Base-by-base conservation (phyloP, 1,139 yeast genomes). In the Arxiozyma telluris region DNA sequence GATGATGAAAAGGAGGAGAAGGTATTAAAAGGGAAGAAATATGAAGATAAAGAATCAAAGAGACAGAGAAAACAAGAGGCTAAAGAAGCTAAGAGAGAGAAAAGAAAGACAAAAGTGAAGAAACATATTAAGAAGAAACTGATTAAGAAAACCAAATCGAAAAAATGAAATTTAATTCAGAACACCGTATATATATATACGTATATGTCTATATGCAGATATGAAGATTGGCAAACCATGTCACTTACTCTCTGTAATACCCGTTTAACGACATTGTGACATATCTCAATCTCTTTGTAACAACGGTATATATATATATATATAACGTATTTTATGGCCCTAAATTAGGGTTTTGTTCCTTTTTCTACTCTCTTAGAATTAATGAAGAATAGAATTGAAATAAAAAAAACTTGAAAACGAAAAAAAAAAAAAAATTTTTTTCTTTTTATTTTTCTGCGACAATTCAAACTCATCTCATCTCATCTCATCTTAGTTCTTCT, bases 91-190 rank as follows among this genome's bases (percentile, higher is more conserved):
- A 87, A 89, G 58, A 86, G 85, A 63, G 98, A 91, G 63, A 90
- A 87, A 73, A 78, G 98, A 56, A 84, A 89, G 66, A 83, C 83
- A 5, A 94, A 94, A 70, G 85, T 93, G 84, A 93, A 93, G 70
- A 94, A 94, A 70, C 89, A 87, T 70, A 72, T 89, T 44, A 93
- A 93, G 74, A 93, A 93, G 78, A 85, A 84, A 67, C 72, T 85
- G 47, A 76, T 84, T 7, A 82, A 76, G 59, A 86, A 85, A 57
- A 70, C 73, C 22, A 73, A 73, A 49, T 65, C 71, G 1, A 68
- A 65, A 56, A 69, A 64, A 60, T 66, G 58, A 22, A 44, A n/a
- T 44, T 44, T 34, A 15, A 34, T 34, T 34, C n/a, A 34, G n/a
- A 12, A 3, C 39, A 34, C 17, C n/a, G n/a, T n/a, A n/a, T n/a